Percentiles rank a stretch among this genome's conserved stretches.
These are phyloP conservation scores for Botrytis hyacinthi DNA, from an alignment of 2,329 filamentous ascomycete genomes.

Conservation along the genomic window DNA sequence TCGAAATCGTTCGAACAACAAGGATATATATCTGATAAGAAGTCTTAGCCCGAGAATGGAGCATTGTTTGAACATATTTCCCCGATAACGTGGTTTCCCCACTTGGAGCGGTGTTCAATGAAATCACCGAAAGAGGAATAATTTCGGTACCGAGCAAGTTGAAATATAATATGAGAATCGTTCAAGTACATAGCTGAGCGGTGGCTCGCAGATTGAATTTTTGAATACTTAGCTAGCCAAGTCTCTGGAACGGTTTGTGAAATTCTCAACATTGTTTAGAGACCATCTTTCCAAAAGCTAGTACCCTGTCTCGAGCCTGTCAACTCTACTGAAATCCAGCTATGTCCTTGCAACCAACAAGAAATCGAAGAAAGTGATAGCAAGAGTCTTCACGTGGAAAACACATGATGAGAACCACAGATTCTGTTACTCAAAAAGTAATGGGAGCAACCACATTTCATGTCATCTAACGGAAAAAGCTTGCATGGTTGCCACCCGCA, in stretches of 20 bases:
- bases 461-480: neutral
- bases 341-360: neutral
- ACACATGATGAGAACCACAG: neutral
- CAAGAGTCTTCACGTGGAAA: neutral
- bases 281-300: neutral
- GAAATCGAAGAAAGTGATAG: neutral
- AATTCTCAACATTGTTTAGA: neutral
- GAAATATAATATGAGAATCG: neutral
- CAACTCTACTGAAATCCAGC: neutral
- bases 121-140: neutral
- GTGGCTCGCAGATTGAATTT: neutral
- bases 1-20: neutral
- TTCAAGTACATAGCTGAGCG: neutral
- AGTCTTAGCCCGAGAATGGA: slow-evolving; percentile 1
- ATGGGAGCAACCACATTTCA: neutral
- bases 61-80: neutral
- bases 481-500: neutral
- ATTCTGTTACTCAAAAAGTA: neutral
- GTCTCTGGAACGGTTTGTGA: neutral
- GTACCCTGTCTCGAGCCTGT: neutral
- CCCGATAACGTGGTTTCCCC: neutral
- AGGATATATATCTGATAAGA: slow-evolving; percentile 16
- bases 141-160: neutral
- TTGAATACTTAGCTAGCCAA: neutral
- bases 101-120: neutral